Evolutionary conservation across 768 basidiomycete genomes (phyloP).

Genomic region (Lactarius sp.): DNA sequence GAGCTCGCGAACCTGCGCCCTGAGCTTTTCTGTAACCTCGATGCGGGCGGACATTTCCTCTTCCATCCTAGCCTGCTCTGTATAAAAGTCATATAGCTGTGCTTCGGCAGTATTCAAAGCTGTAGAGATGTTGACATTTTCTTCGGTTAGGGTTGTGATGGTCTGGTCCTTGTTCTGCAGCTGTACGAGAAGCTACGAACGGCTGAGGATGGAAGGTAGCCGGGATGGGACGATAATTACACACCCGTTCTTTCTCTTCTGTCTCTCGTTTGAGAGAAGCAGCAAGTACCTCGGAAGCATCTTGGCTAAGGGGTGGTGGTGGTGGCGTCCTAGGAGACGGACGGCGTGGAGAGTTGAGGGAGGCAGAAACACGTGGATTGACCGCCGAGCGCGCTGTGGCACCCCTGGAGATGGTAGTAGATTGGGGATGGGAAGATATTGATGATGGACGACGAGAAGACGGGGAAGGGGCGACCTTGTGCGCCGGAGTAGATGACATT

Average conservation of each 20-base stretch:
- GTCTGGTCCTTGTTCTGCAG: constrained; percentile 76
- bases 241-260: constrained; percentile 75
- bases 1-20: constrained; percentile 74
- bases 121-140: constrained; percentile 61
- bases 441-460: constrained; percentile 43
- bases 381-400: constrained; percentile 64
- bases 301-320: constrained; percentile 40
- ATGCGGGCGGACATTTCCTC: constrained; percentile 76
- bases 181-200: constrained; percentile 61
- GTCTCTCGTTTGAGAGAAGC: constrained; percentile 70
- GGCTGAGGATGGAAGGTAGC: constrained; percentile 16
- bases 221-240: constrained; percentile 26
- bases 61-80: constrained; percentile 78
- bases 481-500: too few species aligned
- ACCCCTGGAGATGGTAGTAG: constrained; percentile 46
- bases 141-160: constrained; percentile 52
- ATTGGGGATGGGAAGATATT: constrained; percentile 32
- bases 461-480: constrained; percentile 12
- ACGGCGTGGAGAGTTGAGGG: constrained; percentile 48
- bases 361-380: constrained; percentile 49
- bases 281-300: constrained; percentile 52
- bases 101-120: constrained; percentile 63
- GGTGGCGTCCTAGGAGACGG: constrained; percentile 42
- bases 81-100: constrained; percentile 73
- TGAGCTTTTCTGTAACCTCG: constrained; percentile 77